phyloP scores from a whole-genome alignment of 2,329 filamentous ascomycete species.

The Exophiala aquamarina region DNA sequence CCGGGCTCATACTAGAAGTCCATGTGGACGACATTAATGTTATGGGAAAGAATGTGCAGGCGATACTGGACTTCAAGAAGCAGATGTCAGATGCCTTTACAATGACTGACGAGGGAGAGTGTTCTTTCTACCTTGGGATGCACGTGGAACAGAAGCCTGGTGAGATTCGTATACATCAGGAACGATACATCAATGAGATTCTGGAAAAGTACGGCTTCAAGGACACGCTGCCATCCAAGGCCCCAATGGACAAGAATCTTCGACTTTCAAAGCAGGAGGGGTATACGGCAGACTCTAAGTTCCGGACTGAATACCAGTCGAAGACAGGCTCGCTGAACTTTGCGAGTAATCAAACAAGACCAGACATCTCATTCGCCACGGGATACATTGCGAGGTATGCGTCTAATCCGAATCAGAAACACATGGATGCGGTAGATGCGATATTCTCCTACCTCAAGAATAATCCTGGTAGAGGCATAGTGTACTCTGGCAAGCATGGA shows the following conservation, averaged over 20 bases:
- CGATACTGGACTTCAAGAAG: slow-evolving; percentile 8
- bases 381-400: not conserved
- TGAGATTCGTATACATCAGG: slow-evolving; percentile 9
- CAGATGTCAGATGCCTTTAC: slow-evolving; percentile 4
- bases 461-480: not conserved
- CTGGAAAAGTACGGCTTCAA: slow-evolving; percentile 10
- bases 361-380: slow-evolving; percentile 7
- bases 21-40: slow-evolving; percentile 20
- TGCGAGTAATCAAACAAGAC: not conserved
- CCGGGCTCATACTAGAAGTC: slow-evolving; percentile 7
- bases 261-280: not conserved
- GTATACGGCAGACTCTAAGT: not conserved
- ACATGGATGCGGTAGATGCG: slow-evolving; percentile 1
- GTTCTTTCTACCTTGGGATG: slow-evolving; percentile 15
- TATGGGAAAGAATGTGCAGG: slow-evolving; percentile 3
- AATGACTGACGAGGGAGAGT: slow-evolving; percentile 17
- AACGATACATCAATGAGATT: slow-evolving; percentile 10
- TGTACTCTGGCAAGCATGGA: not conserved
- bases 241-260: slow-evolving; percentile 1
- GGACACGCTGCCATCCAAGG: not conserved
- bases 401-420: slow-evolving; percentile 2
- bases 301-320: slow-evolving; percentile 7
- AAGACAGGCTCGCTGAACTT: slow-evolving; percentile 10
- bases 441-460: slow-evolving; percentile 3
- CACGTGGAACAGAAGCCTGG: slow-evolving; percentile 2